Base-by-base conservation (phyloP, 2,329 filamentous ascomycete species). In the Xylaria digitata region DNA sequence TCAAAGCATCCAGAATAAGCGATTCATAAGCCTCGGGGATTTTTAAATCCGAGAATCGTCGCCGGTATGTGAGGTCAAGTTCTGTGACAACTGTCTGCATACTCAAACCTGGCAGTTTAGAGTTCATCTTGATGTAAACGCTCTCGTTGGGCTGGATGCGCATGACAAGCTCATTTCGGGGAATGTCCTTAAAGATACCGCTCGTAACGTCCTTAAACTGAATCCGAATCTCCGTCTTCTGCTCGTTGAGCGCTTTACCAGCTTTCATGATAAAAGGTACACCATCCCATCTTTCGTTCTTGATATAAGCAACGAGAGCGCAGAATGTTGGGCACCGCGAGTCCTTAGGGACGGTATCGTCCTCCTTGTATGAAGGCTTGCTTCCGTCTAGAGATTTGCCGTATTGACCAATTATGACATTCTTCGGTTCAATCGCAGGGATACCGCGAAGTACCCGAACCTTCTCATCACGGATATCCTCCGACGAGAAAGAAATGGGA, bases 101-200 rank as follows among this genome's bases (percentile, higher is more conserved):
- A 85, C 94, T 98, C 76, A 99, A 86, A 76, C 96, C 96, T 21
- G 96, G 96, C 66, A 99, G 87, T 87, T 99, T 99, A 34, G 95
- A 98, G 90, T 99, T 99, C 96, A 99, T 99, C 90, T 99, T 99
- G 82, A 98, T 97, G 85, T 99, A 99, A 73, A 99, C 94, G 79
- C 93, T 97, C 87, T 99, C 96, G 84, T 99, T 99, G 75, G 96
- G 96, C 85, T 99, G 96, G 72, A 99, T 97, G 74, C 96, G 94
- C 85, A 99, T 97, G 76, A 99, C 96, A 72, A 99, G 91, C 84
- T 99, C 96, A 85, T 99, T 99, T 74, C 96, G 92, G 67, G 96
- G 96, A 78, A 99, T 99, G 80, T 99, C 95, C 88, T 98, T 98
- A 86, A 99, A 99, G 82, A 99, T 99, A 73, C 96, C 96, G 55